A percentile compares a stretch with the other conserved stretches of the same genome.
Conservation (phyloP, 164 flowering plant genomes). For the Protea cynaroides region DNA sequence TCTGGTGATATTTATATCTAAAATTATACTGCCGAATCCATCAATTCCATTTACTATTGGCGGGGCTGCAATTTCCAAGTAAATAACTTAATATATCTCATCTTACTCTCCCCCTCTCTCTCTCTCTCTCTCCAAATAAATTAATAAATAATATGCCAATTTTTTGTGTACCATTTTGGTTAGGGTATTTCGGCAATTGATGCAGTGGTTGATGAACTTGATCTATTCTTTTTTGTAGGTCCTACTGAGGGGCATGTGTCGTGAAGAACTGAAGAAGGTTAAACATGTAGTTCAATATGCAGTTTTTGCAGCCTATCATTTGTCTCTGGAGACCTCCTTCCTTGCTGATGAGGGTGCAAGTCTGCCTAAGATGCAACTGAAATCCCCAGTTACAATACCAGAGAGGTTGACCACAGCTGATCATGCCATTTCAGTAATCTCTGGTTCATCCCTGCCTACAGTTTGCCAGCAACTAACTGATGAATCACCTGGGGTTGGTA, state of each 20-base stretch:
- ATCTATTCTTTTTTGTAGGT: constrained; percentile 29
- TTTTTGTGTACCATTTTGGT: too few relatives aligned
- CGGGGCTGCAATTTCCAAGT: too few relatives aligned
- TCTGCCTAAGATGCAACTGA: constrained; percentile 54
- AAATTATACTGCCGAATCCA: too few relatives aligned
- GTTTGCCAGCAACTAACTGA: constrained; percentile 13
- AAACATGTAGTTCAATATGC: constrained; percentile 76
- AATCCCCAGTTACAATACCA: constrained; percentile 52
- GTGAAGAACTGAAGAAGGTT: constrained; percentile 67
- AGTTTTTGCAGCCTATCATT: constrained; percentile 76
- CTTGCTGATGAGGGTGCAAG: constrained; percentile 85
- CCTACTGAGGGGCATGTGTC: constrained; percentile 60
- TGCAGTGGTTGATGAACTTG: background rate
- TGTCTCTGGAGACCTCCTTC: constrained; percentile 75
- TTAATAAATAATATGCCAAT: too few relatives aligned
- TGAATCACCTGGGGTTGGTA: constrained; percentile 12
- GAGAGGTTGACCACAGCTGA: constrained; percentile 44
- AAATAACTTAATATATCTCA: too few relatives aligned
- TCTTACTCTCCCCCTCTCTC: background rate
- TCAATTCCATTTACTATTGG: too few relatives aligned
- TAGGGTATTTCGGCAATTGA: background rate
- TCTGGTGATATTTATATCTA: too few relatives aligned
- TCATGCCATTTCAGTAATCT: constrained; percentile 56
- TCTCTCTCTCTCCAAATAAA: too few relatives aligned
- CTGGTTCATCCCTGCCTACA: constrained; percentile 38